These are phyloP conservation scores for Fusarium albidum DNA, from an alignment of 2,329 filamentous ascomycete species.

Conservation along the genomic window DNA sequence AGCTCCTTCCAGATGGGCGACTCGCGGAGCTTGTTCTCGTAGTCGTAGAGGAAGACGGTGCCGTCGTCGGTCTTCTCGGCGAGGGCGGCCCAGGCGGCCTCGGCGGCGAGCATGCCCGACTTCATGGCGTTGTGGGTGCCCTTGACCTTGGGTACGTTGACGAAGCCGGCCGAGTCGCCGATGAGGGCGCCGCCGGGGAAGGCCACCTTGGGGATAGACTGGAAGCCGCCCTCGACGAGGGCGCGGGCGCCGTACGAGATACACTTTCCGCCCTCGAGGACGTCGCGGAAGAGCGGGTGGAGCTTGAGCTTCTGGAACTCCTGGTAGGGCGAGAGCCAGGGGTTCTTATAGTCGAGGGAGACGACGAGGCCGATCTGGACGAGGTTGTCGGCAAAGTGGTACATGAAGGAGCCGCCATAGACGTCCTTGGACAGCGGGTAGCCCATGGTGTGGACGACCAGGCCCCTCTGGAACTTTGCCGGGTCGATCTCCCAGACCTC, in stretches of 20 bases:
- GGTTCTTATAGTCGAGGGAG: conserved; percentile 94
- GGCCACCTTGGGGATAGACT: conserved; percentile 95
- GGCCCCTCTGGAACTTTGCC: conserved; percentile 87
- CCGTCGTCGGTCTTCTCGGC: conserved; percentile 61
- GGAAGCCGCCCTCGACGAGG: conserved; percentile 93
- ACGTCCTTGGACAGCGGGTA: conserved; percentile 89
- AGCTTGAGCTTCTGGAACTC: conserved; percentile 99
- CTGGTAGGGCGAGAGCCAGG: conserved; percentile 92
- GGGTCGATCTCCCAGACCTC: conserved; percentile 97
- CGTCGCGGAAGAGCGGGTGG: conserved; percentile 86
- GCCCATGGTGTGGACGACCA: conserved; percentile 89
- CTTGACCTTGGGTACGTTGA: conserved; percentile 99
- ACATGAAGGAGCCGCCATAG: conserved; percentile 99
- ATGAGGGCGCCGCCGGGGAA: conserved; percentile 97
- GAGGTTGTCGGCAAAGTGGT: conserved; percentile 97
- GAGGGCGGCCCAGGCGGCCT: conserved; percentile 85
- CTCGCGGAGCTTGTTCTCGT: conserved; percentile 86
- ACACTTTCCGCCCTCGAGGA: conserved; percentile 96
- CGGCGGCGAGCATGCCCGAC: conserved; percentile 94
- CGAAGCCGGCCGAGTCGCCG: conserved; percentile 93
- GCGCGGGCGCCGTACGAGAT: conserved; percentile 95
- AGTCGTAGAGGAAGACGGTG: conserved; percentile 91
- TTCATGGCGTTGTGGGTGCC: conserved; percentile 98
- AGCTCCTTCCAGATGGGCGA: conserved; percentile 95
- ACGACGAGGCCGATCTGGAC: conserved; percentile 92